A percentile compares a stretch with the other conserved stretches of the same genome.
Conservation (phyloP, 164 flowering plant genomes). For the Dillenia turbinata region DNA sequence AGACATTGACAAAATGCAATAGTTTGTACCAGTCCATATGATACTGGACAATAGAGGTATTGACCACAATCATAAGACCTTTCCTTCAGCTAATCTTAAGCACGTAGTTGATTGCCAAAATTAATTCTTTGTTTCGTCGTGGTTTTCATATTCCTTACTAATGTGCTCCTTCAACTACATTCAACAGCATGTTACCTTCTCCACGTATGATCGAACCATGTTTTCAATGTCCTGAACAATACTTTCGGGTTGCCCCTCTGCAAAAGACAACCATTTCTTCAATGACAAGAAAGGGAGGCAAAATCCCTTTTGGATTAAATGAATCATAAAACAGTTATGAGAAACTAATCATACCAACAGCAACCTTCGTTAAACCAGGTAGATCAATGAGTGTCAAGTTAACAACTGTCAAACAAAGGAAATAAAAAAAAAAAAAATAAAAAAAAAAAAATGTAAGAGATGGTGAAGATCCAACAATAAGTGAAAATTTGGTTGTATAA, state of each 20-base stretch:
- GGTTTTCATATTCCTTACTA: no score
- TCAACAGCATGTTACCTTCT: slow-evolving; percentile 27
- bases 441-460: no score
- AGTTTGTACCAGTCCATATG: no score
- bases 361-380: slow-evolving; percentile 43
- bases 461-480: no score
- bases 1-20: no score
- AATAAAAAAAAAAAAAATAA: no score
- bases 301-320: not conserved
- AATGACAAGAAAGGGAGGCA: not conserved
- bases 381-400: slow-evolving; percentile 41
- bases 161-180: not conserved
- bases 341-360: slow-evolving; percentile 22
- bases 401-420: slow-evolving; percentile 21
- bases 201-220: slow-evolving; percentile 51
- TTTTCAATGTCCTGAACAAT: slow-evolving; percentile 48
- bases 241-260: slow-evolving; percentile 47
- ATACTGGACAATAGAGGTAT: no score
- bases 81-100: no score
- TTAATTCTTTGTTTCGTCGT: no score
- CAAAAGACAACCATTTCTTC: slow-evolving; percentile 1
- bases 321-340: not conserved
- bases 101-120: no score
- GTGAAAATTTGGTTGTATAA: no score
- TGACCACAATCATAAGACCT: no score